Base-by-base conservation (phyloP, 768 basidiomycete species). In the Lactifluus pinguis region DNA sequence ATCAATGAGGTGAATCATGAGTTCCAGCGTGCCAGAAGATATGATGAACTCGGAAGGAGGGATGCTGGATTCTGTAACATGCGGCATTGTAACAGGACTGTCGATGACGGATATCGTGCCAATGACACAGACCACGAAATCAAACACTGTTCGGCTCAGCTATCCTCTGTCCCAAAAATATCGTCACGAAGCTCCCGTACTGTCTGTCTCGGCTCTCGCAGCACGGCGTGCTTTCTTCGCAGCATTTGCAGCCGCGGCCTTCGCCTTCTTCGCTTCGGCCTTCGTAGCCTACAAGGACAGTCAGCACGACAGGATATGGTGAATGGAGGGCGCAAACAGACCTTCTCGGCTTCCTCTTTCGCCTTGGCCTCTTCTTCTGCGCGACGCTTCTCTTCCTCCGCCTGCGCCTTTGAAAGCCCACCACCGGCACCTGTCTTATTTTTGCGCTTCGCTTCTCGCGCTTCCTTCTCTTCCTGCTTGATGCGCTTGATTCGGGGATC, bases 401-500 rank as follows among this genome's bases (percentile, higher is more conserved):
- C 79, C 65, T 77, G 77, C 61, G 73, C 76, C 71, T 71, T 76
- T 44, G 83, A 79, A 9, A 74, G 79, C 57, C 78, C 80, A 10
- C 78, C 75, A 34, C 78, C 74, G 60, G 74, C 69, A 58, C 71
- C 74, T 65, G 72, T 72, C 72, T 78, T 76, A 70, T 68, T 71
- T 75, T 82, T 82, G 77, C 92, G 94, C 79, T 97, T 98, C 41
- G 90, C 89, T 68, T 94, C 93, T 11, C 93, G 80, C 0, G 90
- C 90, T 63, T 89, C 92, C 73, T 98, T 98, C 75, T 98, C 95
- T 70, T 95, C 84, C 67, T 91, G 89, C 73, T 94, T 95, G 80
- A 97, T 94, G 57, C 92, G 81, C 76, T 93, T 98, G 79, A 99
- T 97, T 64, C 95, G 89, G 29, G 95, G 95, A 72, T 99, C 95